Conservation (phyloP, 352 stramenopile species). For the Phytophthora citrophthora region DNA sequence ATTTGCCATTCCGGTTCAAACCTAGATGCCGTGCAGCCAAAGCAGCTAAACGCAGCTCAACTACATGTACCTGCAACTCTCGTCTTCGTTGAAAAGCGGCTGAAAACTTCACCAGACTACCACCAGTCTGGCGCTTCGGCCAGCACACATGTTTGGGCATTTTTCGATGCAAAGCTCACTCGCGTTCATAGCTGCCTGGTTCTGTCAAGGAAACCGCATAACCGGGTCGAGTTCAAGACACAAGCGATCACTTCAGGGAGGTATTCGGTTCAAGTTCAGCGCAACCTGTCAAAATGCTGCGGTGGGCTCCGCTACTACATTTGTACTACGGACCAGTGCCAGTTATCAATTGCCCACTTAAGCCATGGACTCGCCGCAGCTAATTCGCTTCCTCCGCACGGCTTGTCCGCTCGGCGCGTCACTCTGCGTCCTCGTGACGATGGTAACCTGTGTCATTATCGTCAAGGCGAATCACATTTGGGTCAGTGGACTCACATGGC, state of each 20-base stretch:
- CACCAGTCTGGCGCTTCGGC: constrained; percentile 2
- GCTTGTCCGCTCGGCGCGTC: constrained; percentile 48
- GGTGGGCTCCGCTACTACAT: constrained; percentile 10
- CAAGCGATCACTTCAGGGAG: not conserved
- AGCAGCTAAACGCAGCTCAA: not conserved
- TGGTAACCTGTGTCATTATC: constrained; percentile 65
- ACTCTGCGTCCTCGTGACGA: constrained; percentile 47
- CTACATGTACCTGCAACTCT: too few species aligned
- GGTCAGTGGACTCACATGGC: constrained; percentile 59
- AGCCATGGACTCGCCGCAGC: constrained; percentile 26
- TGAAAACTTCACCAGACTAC: too few species aligned
- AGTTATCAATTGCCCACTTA: constrained; percentile 14
- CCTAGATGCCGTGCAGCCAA: not conserved
- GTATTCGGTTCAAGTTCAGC: constrained; percentile 31
- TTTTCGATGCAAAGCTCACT: constrained; percentile 35
- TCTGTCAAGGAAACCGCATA: constrained; percentile 13
- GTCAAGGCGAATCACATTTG: constrained; percentile 62
- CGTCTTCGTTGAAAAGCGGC: too few species aligned
- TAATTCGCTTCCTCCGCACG: constrained; percentile 32
- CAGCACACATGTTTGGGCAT: constrained; percentile 28
- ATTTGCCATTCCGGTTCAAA: not conserved
- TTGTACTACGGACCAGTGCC: not conserved
- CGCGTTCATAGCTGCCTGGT: constrained; percentile 11
- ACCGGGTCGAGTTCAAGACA: not conserved
- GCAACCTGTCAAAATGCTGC: constrained; percentile 16